phyloP scores from a whole-genome alignment of 2,329 filamentous ascomycete species.

The Hymenoscyphus albidus region DNA sequence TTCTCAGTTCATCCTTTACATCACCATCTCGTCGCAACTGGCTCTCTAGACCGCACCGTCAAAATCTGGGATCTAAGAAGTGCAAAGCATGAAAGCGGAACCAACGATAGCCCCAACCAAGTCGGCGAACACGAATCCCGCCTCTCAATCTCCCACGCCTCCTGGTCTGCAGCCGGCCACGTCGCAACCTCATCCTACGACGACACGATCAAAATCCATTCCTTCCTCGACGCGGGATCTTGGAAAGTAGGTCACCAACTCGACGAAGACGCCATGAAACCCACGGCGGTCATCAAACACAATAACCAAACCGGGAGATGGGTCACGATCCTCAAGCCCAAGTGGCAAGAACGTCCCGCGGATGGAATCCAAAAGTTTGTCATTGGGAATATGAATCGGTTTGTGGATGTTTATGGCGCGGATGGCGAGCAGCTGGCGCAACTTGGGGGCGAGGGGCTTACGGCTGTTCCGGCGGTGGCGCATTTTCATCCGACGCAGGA shows the following conservation, averaged over 20 bases:
- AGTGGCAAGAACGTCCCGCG: constrained; percentile 80
- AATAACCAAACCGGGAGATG: constrained; percentile 96
- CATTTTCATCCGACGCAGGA: constrained; percentile 83
- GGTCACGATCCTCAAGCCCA: constrained; percentile 78
- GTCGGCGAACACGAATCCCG: constrained; percentile 79
- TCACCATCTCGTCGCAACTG: constrained; percentile 81
- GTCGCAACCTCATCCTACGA: constrained; percentile 93
- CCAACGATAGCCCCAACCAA: constrained; percentile 57
- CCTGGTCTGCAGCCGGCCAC: constrained; percentile 81
- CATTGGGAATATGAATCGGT: constrained; percentile 97
- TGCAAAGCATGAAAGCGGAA: constrained; percentile 59
- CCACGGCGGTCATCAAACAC: constrained; percentile 66
- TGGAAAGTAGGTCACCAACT: constrained; percentile 60
- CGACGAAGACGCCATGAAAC: constrained; percentile 60
- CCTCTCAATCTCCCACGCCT: constrained; percentile 86
- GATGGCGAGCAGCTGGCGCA: constrained; percentile 86
- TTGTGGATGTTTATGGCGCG: constrained; percentile 83
- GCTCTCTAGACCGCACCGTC: constrained; percentile 81
- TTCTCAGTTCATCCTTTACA: constrained; percentile 79
- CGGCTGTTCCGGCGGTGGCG: constrained; percentile 87
- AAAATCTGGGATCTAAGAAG: constrained; percentile 92
- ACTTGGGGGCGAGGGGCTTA: constrained; percentile 82
- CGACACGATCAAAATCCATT: constrained; percentile 89
- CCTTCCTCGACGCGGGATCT: constrained; percentile 59
- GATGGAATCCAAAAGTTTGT: constrained; percentile 83